Percentiles rank a stretch among this genome's conserved stretches.
phyloP scores from a whole-genome alignment of 495 filamentous ascomycete species.

The Bacidia gigantensis region DNA sequence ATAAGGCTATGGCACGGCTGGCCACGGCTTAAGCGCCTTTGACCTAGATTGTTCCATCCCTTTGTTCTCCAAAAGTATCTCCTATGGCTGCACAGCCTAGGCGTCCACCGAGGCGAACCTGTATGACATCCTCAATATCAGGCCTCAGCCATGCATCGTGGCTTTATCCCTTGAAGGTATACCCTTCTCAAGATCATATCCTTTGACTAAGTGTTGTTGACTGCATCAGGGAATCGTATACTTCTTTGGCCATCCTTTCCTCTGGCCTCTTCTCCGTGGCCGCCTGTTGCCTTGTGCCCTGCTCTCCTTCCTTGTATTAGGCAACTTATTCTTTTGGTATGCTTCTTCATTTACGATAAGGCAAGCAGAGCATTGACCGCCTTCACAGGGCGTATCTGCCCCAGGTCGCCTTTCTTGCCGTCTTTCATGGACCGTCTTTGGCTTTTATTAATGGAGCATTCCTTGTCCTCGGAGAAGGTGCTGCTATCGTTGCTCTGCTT shows the following conservation, averaged over 20 bases:
- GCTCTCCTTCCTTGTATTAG: slow-evolving; percentile 45
- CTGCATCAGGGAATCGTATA: slow-evolving; percentile 42
- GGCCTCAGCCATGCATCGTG: slow-evolving; percentile 31
- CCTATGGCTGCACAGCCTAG: not conserved
- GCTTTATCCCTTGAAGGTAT: slow-evolving; percentile 42
- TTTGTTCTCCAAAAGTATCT: not conserved
- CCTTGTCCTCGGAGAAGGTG: slow-evolving; percentile 52
- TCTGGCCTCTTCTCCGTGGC: slow-evolving; percentile 47
- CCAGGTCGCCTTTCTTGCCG: slow-evolving; percentile 48
- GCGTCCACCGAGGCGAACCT: too few relatives aligned
- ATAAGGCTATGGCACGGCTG: too few relatives aligned
- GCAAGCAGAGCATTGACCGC: not conserved
- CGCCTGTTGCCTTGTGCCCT: slow-evolving; percentile 46
- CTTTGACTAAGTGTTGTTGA: not conserved
- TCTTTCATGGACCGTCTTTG: slow-evolving; percentile 41
- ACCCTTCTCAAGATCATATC: slow-evolving; percentile 6
- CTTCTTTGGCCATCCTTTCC: slow-evolving; percentile 43
- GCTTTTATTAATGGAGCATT: slow-evolving; percentile 53
- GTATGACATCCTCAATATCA: not conserved
- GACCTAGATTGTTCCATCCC: not conserved
- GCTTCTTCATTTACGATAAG: slow-evolving; percentile 24
- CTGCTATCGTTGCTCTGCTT: slow-evolving; percentile 43
- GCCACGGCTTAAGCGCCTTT: not conserved
- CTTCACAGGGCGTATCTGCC: slow-evolving; percentile 25
- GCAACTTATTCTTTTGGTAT: slow-evolving; percentile 44